Evolutionary conservation across 345 rosid genomes (phyloP), one percentile per base, ranked within the genome.

Genomic region (Raphanus sativus): DNA sequence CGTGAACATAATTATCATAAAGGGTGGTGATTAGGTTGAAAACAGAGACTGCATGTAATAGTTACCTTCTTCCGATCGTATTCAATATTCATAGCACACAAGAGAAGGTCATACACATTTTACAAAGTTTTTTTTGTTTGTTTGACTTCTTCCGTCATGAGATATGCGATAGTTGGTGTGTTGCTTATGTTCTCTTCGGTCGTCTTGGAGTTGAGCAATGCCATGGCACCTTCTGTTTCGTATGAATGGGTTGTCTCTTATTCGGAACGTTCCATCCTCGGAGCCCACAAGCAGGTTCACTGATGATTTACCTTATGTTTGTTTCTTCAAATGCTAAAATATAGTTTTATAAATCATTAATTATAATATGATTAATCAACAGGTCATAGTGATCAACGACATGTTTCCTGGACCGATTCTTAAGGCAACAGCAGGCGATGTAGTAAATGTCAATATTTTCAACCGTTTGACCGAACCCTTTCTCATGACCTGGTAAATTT

Each of bases 321-420:
- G 16, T 13, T 26, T 59, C 4, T 11, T 26, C 5, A 59, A 25
- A 26, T 6, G 63, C 63, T 26, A 26, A 26, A 11, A 59, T 10
- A 26, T 28, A 59, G 7, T 21, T 2, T 55, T 1, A 1, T 8
- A 55, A 55, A 59, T 2, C 63, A 25, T 2, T 28, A 28, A 59
- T 11, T 28, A 28, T 28, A 26, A 9, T 13, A 28, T 32, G 13
- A 50, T 2, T 8, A 65, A 55, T 55, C 8, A 59, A 75, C 81
- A 90, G 88, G 79, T 87, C 12, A 85, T 89, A 38, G 77, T 86
- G 48, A 87, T 89, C 80, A 90, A 89, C 30, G 86, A 84, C 21
- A 80, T 75, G 84, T 90, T 90, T 64, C 93, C 91, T 2, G 96
- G 93, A 68, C 97, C 97, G 0, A 62, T 86, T 30, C 75, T 89